Base-by-base conservation (phyloP, 176 grass and related monocot species). In the Alloteropsis semialata region DNA sequence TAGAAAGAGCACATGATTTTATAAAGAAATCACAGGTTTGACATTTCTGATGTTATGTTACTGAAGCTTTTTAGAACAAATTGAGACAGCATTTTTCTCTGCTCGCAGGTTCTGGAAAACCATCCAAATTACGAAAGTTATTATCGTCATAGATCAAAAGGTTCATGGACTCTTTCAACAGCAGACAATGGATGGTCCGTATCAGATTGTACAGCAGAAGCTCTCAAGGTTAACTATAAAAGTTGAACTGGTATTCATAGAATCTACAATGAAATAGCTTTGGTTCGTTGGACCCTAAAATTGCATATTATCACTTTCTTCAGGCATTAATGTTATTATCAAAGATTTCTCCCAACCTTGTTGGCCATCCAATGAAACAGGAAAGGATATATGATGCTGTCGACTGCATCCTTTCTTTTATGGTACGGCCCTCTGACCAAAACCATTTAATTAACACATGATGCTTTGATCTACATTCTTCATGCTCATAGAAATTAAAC, bases 311-410 rank as follows among this genome's bases (percentile, higher is more conserved):
- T 33, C 46, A 75, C 6, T 41, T 38, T 10, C 14, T 30, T 39
- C 37, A 87, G 85, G 85, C 85, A 46, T 18, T 73, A 44, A 19
- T 87, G 12, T 15, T 87, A 19, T 59, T 87, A 44, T 81, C 69
- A 18, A 87, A 81, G 70, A 87, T 76, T 46, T 81, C 78, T 76
- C 58, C 69, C 0, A 29, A 81, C 32, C 32, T 68, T 39, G 69
- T 81, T 48, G 57, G 48, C 2, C 9, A 87, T 58, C 70, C 77
- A 38, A 21, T 81, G 18, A 34, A 75, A 46, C 27, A 36, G 33
- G 64, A 54, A 49, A 75, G 44, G 45, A 10, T 87, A 13, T 87
- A 81, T 81, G 85, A 87, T 75, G 85, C 77, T 1, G 22, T 87
- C 27, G 80, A 87, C 45, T 41, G 72, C 29, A 43, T 87, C 36